A percentile compares a stretch with the other conserved stretches of the same genome.
Conservation (phyloP, 352 stramenopile genomes). For the Phytopythium vexans region DNA sequence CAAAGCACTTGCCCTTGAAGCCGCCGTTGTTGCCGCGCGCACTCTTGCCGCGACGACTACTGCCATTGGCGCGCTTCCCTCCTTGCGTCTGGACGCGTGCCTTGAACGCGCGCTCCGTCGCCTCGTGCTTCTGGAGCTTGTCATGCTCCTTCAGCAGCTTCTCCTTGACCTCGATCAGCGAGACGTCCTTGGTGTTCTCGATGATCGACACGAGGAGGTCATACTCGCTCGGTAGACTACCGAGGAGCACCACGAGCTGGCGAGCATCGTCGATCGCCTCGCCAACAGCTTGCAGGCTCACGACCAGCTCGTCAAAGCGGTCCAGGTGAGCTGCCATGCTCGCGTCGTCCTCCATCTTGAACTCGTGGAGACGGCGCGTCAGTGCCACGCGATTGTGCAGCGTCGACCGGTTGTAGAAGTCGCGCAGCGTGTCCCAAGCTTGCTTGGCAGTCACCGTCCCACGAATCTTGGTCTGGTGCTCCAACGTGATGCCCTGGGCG, state of each 20-base stretch:
- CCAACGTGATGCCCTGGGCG: too few relatives aligned
- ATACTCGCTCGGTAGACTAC: constrained; percentile 16
- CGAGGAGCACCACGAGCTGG: constrained; percentile 21
- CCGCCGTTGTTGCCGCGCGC: too few relatives aligned
- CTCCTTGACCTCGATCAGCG: constrained; percentile 19
- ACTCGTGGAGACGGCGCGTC: constrained; percentile 16
- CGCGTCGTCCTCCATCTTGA: constrained; percentile 16
- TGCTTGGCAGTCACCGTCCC: too few relatives aligned
- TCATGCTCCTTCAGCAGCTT: constrained; percentile 21
- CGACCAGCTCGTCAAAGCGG: constrained; percentile 20
- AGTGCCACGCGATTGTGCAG: constrained; percentile 24
- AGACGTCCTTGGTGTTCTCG: constrained; percentile 13
- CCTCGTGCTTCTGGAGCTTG: constrained; percentile 11
- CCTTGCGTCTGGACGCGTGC: too few relatives aligned
- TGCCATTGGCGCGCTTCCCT: too few relatives aligned
- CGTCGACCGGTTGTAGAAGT: constrained; percentile 19
- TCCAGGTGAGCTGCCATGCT: constrained; percentile 16
- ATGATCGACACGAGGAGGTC: too few relatives aligned
- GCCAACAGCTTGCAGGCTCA: constrained; percentile 16
- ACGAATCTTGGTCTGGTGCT: too few relatives aligned
- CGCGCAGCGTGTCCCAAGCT: too few relatives aligned
- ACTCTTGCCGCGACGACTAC: too few relatives aligned
- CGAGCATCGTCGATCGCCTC: constrained; percentile 15
- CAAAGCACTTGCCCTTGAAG: too few relatives aligned
- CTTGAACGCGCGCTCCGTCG: too few relatives aligned